Base-by-base conservation (phyloP, 768 basidiomycete species). In the Termitomyces sp. region DNA sequence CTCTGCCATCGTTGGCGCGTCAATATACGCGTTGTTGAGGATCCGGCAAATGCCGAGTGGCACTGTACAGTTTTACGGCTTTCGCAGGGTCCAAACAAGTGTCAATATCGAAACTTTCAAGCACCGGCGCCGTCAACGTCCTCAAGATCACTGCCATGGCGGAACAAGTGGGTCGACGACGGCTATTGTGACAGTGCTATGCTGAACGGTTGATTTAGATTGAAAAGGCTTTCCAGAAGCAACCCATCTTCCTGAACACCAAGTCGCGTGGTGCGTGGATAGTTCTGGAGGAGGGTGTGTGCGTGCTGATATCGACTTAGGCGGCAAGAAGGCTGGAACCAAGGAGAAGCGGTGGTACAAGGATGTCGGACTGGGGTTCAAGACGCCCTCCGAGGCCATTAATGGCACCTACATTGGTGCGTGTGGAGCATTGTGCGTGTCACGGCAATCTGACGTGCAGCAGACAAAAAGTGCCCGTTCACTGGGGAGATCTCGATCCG, bases 401-500 rank as follows among this genome's bases (percentile, higher is more conserved):
- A 92, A 83, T 56, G 97, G 94, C 69, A 90, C 92, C 64, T 99
- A 98, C 80, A 90, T 97, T 69, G 94, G 92, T 94, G 72, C 61
- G 92, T 80, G 52, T 27, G 44, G 58, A 32, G 31, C 5, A 20
- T 9, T 16, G 34, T 57, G 36, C 55, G 46, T n/a, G 39, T 20
- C 32, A 32, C 26, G 37, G 27, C 61, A 49, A 56, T 34, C 56
- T 56, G 56, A 60, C 32, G 18, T 14, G 31, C 9, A 44, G 22
- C 67, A 94, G 97, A 99, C 85, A 98, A 98, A 83, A 99, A 99
- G 79, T 99, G 97, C 80, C 97, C 97, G 27, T 99, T 98, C 84
- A 95, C 93, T 63, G 92, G 96, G 63, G 80, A 94, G 65, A 79
- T 99, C 68, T 98, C 97, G 56, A 99, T 99, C 73, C 96, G 97